Percentiles rank a stretch among this genome's conserved stretches.
Evolutionary conservation across 176 grass and related monocot genomes (phyloP).

Genomic region (Musa acuminata): DNA sequence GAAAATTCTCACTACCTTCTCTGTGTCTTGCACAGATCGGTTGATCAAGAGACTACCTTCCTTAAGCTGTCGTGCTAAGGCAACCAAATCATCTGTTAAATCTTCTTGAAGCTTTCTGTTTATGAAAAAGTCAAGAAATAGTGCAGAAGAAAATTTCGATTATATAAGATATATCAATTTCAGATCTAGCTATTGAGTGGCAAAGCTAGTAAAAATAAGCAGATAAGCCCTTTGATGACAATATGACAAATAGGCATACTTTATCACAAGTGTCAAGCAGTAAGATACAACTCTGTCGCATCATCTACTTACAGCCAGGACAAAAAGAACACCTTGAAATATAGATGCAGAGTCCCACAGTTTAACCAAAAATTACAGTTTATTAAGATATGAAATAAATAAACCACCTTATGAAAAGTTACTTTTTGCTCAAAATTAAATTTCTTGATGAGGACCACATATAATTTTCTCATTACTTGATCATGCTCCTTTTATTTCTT

Average conservation of each 20-base stretch:
- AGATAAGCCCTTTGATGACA: not conserved
- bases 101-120: constrained; percentile 85
- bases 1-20: constrained; percentile 40
- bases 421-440: too few relatives aligned
- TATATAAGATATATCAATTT: not conserved
- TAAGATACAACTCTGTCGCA: not conserved
- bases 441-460: too few relatives aligned
- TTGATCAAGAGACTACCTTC: constrained; percentile 75
- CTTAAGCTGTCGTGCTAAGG: constrained; percentile 67
- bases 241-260: constrained; percentile 4
- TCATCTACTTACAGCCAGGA: too few relatives aligned
- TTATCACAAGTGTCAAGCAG: constrained; percentile 1
- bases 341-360: too few relatives aligned
- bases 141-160: not conserved
- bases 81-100: constrained; percentile 91
- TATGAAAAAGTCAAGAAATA: too few relatives aligned
- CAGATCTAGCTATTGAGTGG: not conserved
- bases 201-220: not conserved
- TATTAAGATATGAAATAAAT: not conserved
- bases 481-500: too few relatives aligned
- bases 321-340: too few relatives aligned
- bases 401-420: not conserved
- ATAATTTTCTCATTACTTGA: too few relatives aligned
- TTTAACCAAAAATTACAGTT: not conserved
- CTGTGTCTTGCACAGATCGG: constrained; percentile 62